Percentiles rank a stretch among this genome's conserved stretches.
These are phyloP conservation scores for Filobasidium uniguttulatum DNA, from an alignment of 1,284 basidiomycete species.

Conservation along the genomic window DNA sequence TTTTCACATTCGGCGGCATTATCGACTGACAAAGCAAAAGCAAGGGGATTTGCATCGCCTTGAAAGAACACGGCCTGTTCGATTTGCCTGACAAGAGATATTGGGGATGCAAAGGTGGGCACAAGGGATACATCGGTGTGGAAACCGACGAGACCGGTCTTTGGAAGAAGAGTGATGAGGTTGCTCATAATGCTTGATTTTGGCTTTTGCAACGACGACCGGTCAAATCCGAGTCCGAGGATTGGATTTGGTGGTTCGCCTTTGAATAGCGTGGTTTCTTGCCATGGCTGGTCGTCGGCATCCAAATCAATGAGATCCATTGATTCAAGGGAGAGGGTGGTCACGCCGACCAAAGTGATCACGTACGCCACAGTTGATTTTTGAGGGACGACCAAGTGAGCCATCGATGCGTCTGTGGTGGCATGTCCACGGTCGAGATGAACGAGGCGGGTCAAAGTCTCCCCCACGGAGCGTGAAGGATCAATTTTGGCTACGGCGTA, in stretches of 20 bases:
- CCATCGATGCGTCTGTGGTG: too few species aligned
- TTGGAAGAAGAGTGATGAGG: too few species aligned
- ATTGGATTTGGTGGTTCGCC: not conserved
- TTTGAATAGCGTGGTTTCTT: not conserved
- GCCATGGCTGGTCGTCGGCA: not conserved
- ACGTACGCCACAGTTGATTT: not conserved
- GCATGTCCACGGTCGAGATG: too few species aligned
- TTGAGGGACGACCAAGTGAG: not conserved
- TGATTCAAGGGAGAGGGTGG: too few species aligned
- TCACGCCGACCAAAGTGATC: too few species aligned
- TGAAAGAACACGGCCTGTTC: slow-evolving; percentile 2
- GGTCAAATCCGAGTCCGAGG: not conserved
- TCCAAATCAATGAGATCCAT: too few species aligned
- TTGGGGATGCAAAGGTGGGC: too few species aligned
- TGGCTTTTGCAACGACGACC: not conserved
- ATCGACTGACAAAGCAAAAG: not conserved
- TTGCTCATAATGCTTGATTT: too few species aligned
- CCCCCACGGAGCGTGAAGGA: not conserved
- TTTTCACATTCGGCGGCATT: not conserved
- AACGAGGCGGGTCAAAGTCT: not conserved
- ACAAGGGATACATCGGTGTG: too few species aligned
- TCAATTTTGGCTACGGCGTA: not conserved
- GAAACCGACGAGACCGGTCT: too few species aligned
- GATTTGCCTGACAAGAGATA: not conserved
- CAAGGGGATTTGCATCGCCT: not conserved